phyloP scores from a whole-genome alignment of 371 early-diverging fungal genomes.

The Blakeslea trispora region DNA sequence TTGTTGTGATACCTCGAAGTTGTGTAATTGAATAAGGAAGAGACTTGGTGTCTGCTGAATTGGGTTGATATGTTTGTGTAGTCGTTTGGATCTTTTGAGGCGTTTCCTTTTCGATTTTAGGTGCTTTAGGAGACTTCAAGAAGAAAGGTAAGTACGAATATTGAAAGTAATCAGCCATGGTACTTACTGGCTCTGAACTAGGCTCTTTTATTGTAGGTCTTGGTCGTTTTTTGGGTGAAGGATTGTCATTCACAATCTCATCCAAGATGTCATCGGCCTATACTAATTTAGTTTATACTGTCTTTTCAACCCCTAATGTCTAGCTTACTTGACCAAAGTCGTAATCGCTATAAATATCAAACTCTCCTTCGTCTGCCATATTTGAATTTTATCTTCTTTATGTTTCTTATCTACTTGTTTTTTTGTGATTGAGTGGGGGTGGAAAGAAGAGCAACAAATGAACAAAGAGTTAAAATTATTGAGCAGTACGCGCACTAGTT shows the following conservation, averaged over 20 bases:
- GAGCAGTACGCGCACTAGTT: no score
- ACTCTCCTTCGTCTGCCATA: constrained; percentile 27
- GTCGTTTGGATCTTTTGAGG: constrained; percentile 27
- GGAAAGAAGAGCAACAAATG: background rate
- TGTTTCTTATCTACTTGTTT: no score
- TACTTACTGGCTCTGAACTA: constrained; percentile 41
- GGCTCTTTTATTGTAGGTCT: constrained; percentile 18
- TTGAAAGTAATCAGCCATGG: no score
- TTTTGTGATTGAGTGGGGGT: background rate
- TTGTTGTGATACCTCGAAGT: constrained; percentile 32
- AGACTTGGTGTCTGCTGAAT: constrained; percentile 13
- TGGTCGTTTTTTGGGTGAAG: constrained; percentile 32
- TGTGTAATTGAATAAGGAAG: constrained; percentile 24
- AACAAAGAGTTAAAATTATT: no score
- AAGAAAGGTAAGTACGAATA: background rate
- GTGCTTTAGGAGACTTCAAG: constrained; percentile 6
- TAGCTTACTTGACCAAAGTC: constrained; percentile 39
- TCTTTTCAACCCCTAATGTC: background rate
- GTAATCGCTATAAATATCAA: constrained; percentile 53
- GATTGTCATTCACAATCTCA: constrained; percentile 42
- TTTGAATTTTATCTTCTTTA: no score
- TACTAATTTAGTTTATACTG: background rate
- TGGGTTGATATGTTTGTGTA: constrained; percentile 21
- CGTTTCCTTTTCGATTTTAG: constrained; percentile 6
- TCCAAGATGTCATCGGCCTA: constrained; percentile 40